Evolutionary conservation across 768 basidiomycete species (phyloP).

Genomic region (Roridomyces roridus): DNA sequence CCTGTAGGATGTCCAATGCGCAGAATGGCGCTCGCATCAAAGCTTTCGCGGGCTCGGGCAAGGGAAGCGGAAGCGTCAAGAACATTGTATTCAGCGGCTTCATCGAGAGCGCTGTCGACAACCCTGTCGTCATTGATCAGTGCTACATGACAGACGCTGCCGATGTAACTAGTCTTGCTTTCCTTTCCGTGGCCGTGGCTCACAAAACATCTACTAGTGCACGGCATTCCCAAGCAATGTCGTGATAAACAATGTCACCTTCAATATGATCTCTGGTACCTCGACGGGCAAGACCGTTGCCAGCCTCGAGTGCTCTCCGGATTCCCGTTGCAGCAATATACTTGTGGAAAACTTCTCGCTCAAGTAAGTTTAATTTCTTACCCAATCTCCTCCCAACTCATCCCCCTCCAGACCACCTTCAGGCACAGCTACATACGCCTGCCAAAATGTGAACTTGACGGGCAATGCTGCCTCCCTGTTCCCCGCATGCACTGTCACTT

Average conservation of each 20-base stretch:
- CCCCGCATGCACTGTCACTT: constrained; percentile 42
- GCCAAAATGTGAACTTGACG: constrained; percentile 58
- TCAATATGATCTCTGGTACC: constrained; percentile 62
- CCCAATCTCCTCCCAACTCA: not conserved
- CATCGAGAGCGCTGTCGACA: constrained; percentile 58
- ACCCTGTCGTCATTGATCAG: constrained; percentile 67
- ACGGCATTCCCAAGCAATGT: constrained; percentile 61
- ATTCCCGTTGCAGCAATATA: constrained; percentile 54
- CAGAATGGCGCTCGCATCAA: constrained; percentile 75
- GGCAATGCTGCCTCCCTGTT: constrained; percentile 54
- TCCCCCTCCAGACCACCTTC: constrained; percentile 38
- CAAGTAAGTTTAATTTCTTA: constrained; percentile 40
- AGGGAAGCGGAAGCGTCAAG: constrained; percentile 63
- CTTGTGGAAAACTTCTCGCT: constrained; percentile 53
- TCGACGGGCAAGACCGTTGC: constrained; percentile 61
- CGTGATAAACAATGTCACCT: constrained; percentile 62
- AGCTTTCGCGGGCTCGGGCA: constrained; percentile 65
- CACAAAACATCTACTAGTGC: constrained; percentile 33
- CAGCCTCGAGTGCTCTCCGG: constrained; percentile 61
- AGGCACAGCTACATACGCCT: constrained; percentile 53
- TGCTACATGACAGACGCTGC: constrained; percentile 55
- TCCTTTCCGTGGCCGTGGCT: no score
- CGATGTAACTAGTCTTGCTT: no score
- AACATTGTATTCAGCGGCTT: constrained; percentile 63
- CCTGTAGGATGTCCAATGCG: constrained; percentile 56